A percentile compares a stretch with the other conserved stretches of the same genome.
Conservation (phyloP, 169 alveolate genomes). For the Eimeria tenella region DNA sequence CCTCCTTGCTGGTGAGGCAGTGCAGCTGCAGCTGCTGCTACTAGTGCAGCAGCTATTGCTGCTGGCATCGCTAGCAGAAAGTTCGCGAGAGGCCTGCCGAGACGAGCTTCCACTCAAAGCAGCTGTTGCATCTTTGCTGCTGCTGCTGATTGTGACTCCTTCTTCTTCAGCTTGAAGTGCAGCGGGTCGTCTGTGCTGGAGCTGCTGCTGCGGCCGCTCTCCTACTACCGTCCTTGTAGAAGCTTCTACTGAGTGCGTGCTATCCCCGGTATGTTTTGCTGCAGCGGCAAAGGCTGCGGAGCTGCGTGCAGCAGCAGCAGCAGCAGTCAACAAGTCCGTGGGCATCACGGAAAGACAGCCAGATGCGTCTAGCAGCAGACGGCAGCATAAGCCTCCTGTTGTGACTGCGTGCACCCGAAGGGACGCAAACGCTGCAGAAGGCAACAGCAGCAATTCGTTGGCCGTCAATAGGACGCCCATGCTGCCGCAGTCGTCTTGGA, state of each 20-base stretch:
- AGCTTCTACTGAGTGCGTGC: background rate
- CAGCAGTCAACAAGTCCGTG: conserved; percentile 52
- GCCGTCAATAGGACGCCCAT: conserved; percentile 21
- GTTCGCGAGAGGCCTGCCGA: background rate
- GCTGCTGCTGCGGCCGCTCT: conserved; percentile 11
- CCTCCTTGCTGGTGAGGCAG: background rate
- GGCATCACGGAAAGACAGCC: conserved; percentile 73
- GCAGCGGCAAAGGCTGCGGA: conserved; percentile 33
- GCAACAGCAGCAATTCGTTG: conserved; percentile 67
- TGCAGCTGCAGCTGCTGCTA: conserved; percentile 49
- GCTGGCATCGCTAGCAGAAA: background rate
- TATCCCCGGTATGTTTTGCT: background rate
- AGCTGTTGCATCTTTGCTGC: conserved; percentile 4
- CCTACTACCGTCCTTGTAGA: conserved; percentile 42
- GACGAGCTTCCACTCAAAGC: background rate
- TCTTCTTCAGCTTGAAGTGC: background rate
- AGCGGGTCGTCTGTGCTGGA: conserved; percentile 31
- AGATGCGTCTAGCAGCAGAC: conserved; percentile 27
- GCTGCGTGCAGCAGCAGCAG: conserved; percentile 67
- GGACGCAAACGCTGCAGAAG: conserved; percentile 67
- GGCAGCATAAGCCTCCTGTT: conserved; percentile 35
- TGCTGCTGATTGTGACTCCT: conserved; percentile 21
- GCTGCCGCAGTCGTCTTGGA: conserved; percentile 48
- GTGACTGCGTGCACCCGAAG: conserved; percentile 68
- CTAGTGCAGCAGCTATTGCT: conserved; percentile 44